Evolutionary conservation across 441 rosid genomes (phyloP), one percentile per base, ranked within the genome.

Genomic region (Macaranga tanarius): DNA sequence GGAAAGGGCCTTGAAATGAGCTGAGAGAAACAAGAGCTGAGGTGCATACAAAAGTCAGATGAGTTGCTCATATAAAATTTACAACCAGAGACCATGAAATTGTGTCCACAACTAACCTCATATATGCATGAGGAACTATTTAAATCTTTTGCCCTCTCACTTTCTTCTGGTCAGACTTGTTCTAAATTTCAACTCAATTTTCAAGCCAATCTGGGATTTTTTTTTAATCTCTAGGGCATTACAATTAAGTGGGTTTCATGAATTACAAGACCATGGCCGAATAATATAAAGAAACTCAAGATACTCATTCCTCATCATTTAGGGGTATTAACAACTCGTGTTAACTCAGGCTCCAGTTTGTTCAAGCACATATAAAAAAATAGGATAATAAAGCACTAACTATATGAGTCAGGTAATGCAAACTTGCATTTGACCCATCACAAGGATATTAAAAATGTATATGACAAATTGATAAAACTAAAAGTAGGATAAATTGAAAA

Each of bases 121-220:
- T 10, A 22, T 6, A 51, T 51, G 56, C 20, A 15, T 1, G 56
- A 51, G 9, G 6, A 4, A 51, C 56, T 22, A 57, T 9, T 0
- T 5, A 17, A 10, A 2, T 58, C 28, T 3, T 25, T 16, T 31
- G 4, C 64, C 64, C 64, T 17, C 8, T 54, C 3, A 1, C 31
- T 61, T 61, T 45, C 40, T 15, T 12, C 52, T 11, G n/a, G 67
- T 63, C 50, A 62, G 66, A 62, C 7, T 40, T 48, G 50, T 9
- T 42, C 26, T 40, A 17, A 73, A 48, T 42, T 47, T 74, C 56
- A 5, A 58, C 60, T 60, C 22, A 48, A 54, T 38, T 73, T 23
- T 48, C 20, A 44, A 56, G 28, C 26, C 11, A 44, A 31, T 22
- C 69, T 40, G n/a, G 10, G 50, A 11, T 7, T 5, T 15, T 42